Base-by-base conservation (phyloP, 2,329 filamentous ascomycete genomes). In the Xylariaceae sp. region DNA sequence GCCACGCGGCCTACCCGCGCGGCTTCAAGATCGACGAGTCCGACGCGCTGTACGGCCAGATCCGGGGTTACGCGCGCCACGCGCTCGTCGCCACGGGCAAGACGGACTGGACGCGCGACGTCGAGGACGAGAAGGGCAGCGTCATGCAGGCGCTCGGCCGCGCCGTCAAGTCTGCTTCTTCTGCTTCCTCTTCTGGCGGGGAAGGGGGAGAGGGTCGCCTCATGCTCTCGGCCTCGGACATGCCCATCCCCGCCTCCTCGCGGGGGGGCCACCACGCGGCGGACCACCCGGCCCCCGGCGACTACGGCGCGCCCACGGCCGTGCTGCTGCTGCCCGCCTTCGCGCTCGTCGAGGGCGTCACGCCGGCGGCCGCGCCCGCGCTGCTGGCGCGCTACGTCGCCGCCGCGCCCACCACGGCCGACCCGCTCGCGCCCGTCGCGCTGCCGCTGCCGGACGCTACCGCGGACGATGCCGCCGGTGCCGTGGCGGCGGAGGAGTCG, bases 71-170 rank as follows among this genome's bases (percentile, higher is more conserved):
- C 83, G 80, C 77, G 51, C 92, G 88, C 14, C 92, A 98, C 61
- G 56, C 94, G 41, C 66, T 98, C 19, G 87, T 96, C 12, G 92
- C 87, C 16, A 98, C 92, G n/a, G 86, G 88, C 40, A 94, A 95
- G 73, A 74, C 80, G 17, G 92, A 98, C 61, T 98, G 92, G 92
- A 83, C 90, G 53, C 66, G 85, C 39, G 83, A 94, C 63, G 85
- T 94, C 29, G 77, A 75, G 36, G 84, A 96, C 53, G 92, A 96
- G 67, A 80, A 84, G 59, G 83, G 83, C 5, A 87, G 81, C 54
- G 72, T 90, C 19, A 90, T 90, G 84, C 69, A 87, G 63, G 84
- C 83, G 2, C 72, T 89, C 47, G 72, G 61, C 11, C 64, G 65
- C 34, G 67, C 69, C 1, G 63, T 67, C 9, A 70, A 69, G 54